Evolutionary conservation across 495 filamentous ascomycete genomes (phyloP).

Genomic region (Cladorrhinum samala): DNA sequence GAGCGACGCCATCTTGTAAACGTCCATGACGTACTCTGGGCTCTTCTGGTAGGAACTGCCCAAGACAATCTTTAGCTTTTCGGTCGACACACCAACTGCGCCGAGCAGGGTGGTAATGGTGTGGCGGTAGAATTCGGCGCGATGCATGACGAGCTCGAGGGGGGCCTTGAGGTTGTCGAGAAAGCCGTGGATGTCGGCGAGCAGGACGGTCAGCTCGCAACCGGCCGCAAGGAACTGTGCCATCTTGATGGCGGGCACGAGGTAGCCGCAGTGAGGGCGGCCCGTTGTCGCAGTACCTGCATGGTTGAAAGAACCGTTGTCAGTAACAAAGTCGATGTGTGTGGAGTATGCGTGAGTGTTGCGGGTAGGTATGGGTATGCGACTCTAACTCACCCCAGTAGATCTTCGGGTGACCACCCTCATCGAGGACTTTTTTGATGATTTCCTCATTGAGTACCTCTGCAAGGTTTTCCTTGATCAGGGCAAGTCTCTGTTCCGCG

Average conservation of each 20-base stretch:
- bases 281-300: conserved; percentile 66
- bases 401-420: conserved; percentile 64
- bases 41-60: conserved; percentile 78
- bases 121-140: conserved; percentile 65
- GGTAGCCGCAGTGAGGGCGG: conserved; percentile 54
- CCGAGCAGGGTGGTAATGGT: conserved; percentile 60
- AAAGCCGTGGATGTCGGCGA: conserved; percentile 77
- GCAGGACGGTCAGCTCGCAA: conserved; percentile 72
- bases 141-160: conserved; percentile 76
- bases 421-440: conserved; percentile 65
- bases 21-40: conserved; percentile 66
- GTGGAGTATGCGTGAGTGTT: no score
- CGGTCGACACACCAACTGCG: conserved; percentile 66
- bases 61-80: conserved; percentile 75
- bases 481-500: conserved; percentile 26
- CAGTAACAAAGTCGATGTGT: neutral
- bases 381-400: conserved; percentile 66
- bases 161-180: conserved; percentile 81
- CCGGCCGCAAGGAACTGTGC: conserved; percentile 81
- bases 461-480: conserved; percentile 75
- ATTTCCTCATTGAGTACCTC: conserved; percentile 85
- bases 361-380: neutral
- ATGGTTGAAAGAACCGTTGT: neutral
- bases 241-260: conserved; percentile 79
- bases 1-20: conserved; percentile 53